Percentiles rank a stretch among this genome's conserved stretches.
These are phyloP conservation scores for Rhodotorula sp. DNA, from an alignment of 1,284 basidiomycete species.

Conservation along the genomic window DNA sequence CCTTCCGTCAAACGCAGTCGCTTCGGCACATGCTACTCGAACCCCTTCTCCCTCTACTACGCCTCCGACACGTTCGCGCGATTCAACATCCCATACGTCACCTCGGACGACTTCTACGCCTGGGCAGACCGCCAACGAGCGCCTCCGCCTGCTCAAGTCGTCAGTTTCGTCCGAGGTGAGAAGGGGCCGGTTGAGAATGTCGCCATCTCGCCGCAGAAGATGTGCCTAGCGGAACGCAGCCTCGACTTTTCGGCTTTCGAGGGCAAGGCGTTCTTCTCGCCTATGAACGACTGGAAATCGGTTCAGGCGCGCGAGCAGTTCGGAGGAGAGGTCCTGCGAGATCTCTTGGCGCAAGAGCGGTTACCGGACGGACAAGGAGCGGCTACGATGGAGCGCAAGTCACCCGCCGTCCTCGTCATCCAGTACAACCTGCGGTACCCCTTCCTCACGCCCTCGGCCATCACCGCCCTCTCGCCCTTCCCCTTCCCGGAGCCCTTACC, in stretches of 20 bases:
- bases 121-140: slow-evolving; percentile 27
- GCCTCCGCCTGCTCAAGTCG: slow-evolving; percentile 37
- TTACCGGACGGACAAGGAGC: neutral
- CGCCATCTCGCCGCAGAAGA: slow-evolving; percentile 1
- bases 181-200: slow-evolving; percentile 7
- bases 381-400: neutral
- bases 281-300: slow-evolving; percentile 17
- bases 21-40: slow-evolving; percentile 39
- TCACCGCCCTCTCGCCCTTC: slow-evolving; percentile 15
- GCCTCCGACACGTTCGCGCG: slow-evolving; percentile 25
- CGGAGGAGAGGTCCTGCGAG: slow-evolving; percentile 12
- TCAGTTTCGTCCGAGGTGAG: slow-evolving; percentile 26
- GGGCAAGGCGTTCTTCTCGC: slow-evolving; percentile 30
- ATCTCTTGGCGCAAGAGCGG: slow-evolving; percentile 6
- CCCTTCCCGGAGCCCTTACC: slow-evolving; percentile 6
- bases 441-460: slow-evolving; percentile 25
- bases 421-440: slow-evolving; percentile 43
- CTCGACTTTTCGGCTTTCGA: slow-evolving; percentile 36
- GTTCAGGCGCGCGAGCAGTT: slow-evolving; percentile 7
- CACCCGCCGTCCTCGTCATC: slow-evolving; percentile 38
- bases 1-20: slow-evolving; percentile 41
- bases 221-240: slow-evolving; percentile 34
- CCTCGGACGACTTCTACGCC: slow-evolving; percentile 31
- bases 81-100: slow-evolving; percentile 38
- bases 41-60: slow-evolving; percentile 45